phyloP scores from a whole-genome alignment of 1,139 yeast species.

The Geotrichum reessii region DNA sequence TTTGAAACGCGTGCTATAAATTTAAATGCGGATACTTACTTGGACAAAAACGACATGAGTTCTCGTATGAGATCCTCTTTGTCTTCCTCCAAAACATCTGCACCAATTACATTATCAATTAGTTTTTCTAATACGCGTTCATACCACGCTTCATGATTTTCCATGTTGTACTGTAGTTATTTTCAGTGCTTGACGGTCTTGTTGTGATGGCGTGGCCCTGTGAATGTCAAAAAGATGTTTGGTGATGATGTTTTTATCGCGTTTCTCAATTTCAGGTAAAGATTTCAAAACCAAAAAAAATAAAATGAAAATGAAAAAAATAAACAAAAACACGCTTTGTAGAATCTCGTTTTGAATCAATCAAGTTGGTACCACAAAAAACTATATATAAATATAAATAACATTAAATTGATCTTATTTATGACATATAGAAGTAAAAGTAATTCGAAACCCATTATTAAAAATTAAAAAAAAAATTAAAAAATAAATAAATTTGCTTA shows the following conservation, averaged over 20 bases:
- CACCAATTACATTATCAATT: constrained; percentile 16
- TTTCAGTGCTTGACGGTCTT: neutral
- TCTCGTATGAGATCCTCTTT: constrained; percentile 9
- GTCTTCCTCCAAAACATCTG: constrained; percentile 14
- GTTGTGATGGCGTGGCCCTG: neutral
- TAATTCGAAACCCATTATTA: neutral
- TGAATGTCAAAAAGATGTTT: neutral
- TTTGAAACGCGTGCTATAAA: neutral
- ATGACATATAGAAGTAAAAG: neutral
- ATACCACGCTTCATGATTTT: constrained; percentile 7
- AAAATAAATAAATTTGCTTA: neutral
- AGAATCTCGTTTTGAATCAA: too few species aligned
- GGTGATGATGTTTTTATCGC: neutral
- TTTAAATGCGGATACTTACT: neutral
- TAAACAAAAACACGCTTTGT: too few species aligned
- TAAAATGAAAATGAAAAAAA: neutral
- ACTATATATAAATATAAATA: neutral
- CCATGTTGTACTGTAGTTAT: neutral
- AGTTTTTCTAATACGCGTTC: constrained; percentile 14
- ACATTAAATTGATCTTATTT: neutral
- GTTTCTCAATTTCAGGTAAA: neutral
- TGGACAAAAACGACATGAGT: constrained; percentile 9
- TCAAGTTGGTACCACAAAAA: neutral
- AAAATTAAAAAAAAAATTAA: neutral
- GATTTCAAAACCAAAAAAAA: neutral